These are phyloP conservation scores for Penicillium oxalicum DNA, from an alignment of 2,329 filamentous ascomycete genomes.

Conservation along the genomic window DNA sequence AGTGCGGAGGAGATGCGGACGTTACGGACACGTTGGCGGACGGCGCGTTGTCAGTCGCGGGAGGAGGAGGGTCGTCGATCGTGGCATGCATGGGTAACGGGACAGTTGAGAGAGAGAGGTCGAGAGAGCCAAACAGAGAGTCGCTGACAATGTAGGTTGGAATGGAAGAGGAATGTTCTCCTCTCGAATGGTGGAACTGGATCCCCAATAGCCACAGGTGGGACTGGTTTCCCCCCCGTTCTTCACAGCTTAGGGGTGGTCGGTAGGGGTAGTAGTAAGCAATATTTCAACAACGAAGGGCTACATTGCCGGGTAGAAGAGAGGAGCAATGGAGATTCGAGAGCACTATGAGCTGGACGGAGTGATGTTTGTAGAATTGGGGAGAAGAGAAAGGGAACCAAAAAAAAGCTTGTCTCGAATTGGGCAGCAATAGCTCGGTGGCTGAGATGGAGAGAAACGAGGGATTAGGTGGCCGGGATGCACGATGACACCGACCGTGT, in stretches of 20 bases:
- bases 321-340: neutral
- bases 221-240: slow-evolving; percentile 12
- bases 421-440: slow-evolving; percentile 18
- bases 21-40: slow-evolving; percentile 23
- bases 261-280: neutral
- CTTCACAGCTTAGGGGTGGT: slow-evolving; percentile 1
- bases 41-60: slow-evolving; percentile 25
- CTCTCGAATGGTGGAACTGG: slow-evolving; percentile 12
- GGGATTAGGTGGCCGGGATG: slow-evolving; percentile 18
- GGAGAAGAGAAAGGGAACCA: no score
- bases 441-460: slow-evolving; percentile 13
- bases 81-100: slow-evolving; percentile 35
- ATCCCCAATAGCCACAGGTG: slow-evolving; percentile 9
- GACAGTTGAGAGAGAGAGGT: slow-evolving; percentile 7
- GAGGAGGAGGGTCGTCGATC: slow-evolving; percentile 27
- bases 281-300: slow-evolving; percentile 1
- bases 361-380: neutral
- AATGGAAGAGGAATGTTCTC: slow-evolving; percentile 22
- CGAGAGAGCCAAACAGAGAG: slow-evolving; percentile 1
- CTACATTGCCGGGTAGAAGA: slow-evolving; percentile 15
- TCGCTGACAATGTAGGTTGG: slow-evolving; percentile 15
- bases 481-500: slow-evolving; percentile 9
- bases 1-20: slow-evolving; percentile 24
- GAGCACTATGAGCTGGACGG: neutral
- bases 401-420: neutral